Conservation (phyloP, 2,329 filamentous ascomycete genomes). For the Aspergillus pseudoglaucus region DNA sequence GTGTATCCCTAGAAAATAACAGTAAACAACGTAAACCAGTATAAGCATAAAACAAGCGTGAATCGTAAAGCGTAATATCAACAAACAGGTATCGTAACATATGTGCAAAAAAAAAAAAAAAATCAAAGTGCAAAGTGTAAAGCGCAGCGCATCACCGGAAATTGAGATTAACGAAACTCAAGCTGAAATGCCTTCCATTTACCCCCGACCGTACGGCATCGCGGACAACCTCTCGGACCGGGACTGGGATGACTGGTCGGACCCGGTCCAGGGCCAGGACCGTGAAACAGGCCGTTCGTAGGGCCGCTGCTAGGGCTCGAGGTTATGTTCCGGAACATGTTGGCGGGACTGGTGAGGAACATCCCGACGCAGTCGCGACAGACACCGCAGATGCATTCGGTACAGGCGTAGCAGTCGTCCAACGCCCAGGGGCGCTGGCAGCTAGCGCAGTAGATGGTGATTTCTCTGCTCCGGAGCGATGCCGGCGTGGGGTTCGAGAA, state of each 20-base stretch:
- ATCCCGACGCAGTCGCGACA: constrained; percentile 72
- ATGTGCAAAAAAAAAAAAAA: too few species aligned
- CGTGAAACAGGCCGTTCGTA: constrained; percentile 15
- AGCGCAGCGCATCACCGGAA: too few species aligned
- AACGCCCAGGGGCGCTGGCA: constrained; percentile 72
- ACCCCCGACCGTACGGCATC: constrained; percentile 39
- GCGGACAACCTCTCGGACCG: constrained; percentile 38
- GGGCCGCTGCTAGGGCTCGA: constrained; percentile 25
- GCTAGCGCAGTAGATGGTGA: constrained; percentile 88
- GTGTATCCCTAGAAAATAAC: too few species aligned
- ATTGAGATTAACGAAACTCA: constrained; percentile 36
- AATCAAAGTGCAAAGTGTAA: background rate
- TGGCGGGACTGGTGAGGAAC: constrained; percentile 38
- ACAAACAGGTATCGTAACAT: too few species aligned
- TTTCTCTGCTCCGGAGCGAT: constrained; percentile 41
- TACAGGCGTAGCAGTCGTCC: constrained; percentile 84
- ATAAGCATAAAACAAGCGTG: too few species aligned
- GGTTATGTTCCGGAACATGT: constrained; percentile 31
- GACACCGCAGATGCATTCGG: constrained; percentile 90
- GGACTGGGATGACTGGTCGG: constrained; percentile 35
- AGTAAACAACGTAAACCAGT: too few species aligned
- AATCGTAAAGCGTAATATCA: too few species aligned
- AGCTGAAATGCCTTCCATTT: constrained; percentile 46
- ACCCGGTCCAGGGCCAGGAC: constrained; percentile 13
- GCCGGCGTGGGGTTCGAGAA: constrained; percentile 50